These are phyloP conservation scores for Wallacemonas collosoma DNA, from an alignment of 208 protist genomes.

Conservation along the genomic window DNA sequence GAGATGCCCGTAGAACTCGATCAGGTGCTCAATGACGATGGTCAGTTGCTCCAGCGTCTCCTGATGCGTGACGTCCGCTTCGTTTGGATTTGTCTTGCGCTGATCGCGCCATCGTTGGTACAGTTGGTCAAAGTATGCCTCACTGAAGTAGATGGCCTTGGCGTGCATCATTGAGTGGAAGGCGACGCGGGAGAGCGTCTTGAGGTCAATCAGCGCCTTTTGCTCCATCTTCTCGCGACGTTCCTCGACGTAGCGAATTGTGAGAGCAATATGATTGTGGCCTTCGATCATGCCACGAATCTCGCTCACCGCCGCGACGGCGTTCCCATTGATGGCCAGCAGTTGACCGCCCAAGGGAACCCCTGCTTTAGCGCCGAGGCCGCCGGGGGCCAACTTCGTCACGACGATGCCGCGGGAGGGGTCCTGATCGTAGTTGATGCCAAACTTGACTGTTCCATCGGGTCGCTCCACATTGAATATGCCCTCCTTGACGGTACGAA, in stretches of 20 bases:
- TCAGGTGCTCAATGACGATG: constrained; percentile 55
- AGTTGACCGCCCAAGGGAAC: constrained; percentile 77
- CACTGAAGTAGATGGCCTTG: constrained; percentile 91
- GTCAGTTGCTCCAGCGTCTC: constrained; percentile 42
- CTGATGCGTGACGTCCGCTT: constrained; percentile 47
- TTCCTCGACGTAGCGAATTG: constrained; percentile 60
- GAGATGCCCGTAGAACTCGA: constrained; percentile 87
- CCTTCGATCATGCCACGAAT: constrained; percentile 82
- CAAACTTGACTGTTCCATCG: constrained; percentile 68
- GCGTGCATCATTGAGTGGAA: constrained; percentile 82
- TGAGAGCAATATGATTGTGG: constrained; percentile 65
- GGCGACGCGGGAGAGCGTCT: constrained; percentile 70
- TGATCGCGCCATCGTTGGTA: constrained; percentile 18
- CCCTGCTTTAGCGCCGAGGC: constrained; percentile 63
- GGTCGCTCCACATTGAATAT: constrained; percentile 64
- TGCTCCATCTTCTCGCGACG: constrained; percentile 37
- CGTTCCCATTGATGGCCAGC: constrained; percentile 69
- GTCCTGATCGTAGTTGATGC: constrained; percentile 91
- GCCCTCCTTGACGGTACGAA: constrained; percentile 45
- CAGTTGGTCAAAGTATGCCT: constrained; percentile 76
- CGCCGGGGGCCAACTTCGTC: constrained; percentile 79
- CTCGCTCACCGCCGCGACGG: constrained; percentile 67
- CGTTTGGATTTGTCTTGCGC: constrained; percentile 31
- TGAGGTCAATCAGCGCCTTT: constrained; percentile 74
- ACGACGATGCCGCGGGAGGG: constrained; percentile 67